These are phyloP conservation scores for Crucihimalaya himalaica DNA, from an alignment of 345 rosid species.

Conservation along the genomic window DNA sequence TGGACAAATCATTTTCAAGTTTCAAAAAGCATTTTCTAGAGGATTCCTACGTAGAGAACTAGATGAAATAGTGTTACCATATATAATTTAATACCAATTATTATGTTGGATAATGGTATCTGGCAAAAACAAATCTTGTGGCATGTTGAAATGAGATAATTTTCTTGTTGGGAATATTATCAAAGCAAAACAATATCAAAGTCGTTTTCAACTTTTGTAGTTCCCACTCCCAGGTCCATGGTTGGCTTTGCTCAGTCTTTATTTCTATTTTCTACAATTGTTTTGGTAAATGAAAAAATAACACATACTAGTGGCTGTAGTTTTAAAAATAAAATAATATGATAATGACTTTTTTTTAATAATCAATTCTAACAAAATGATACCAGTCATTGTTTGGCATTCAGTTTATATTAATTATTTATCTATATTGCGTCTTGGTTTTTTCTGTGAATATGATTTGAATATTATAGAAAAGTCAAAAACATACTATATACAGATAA, in stretches of 20 bases:
- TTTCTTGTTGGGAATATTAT: neutral
- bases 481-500: neutral
- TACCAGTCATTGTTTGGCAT: neutral
- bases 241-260: constrained; percentile 21
- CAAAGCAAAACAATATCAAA: constrained; percentile 28
- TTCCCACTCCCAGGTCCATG: constrained; percentile 41
- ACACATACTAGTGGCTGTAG: constrained; percentile 14
- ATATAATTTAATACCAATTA: neutral
- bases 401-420: neutral
- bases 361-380: neutral
- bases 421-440: neutral
- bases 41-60: neutral
- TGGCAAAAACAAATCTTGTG: too few relatives aligned
- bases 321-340: neutral
- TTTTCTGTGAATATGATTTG: neutral
- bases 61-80: neutral
- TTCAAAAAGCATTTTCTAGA: neutral
- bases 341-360: neutral
- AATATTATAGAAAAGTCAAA: constrained; percentile 3
- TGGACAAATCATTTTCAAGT: neutral
- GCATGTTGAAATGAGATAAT: too few relatives aligned
- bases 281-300: constrained; percentile 15
- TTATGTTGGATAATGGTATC: too few relatives aligned
- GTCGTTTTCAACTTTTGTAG: constrained; percentile 38
- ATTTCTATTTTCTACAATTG: constrained; percentile 16